Conservation (phyloP, 2,329 filamentous ascomycete species). For the Stachybotrys chlorohalonatus region DNA sequence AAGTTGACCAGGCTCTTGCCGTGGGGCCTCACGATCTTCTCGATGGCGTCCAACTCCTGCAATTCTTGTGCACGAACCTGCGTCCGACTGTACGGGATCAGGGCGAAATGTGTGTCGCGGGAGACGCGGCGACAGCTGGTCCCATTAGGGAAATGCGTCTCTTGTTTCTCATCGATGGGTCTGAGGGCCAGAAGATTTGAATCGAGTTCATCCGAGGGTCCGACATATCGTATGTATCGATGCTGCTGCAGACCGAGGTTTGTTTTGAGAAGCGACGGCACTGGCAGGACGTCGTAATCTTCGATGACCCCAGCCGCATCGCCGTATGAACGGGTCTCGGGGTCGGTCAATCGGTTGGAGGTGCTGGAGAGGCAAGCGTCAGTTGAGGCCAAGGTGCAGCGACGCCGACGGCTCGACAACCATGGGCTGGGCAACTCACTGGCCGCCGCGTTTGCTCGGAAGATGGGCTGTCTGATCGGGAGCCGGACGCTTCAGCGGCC, state of each 20-base stretch:
- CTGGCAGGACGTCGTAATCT: constrained; percentile 4
- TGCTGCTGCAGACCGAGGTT: constrained; percentile 7
- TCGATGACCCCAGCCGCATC: constrained; percentile 1
- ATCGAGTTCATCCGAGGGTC: constrained; percentile 4
- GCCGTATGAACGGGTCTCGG: background rate
- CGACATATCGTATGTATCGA: constrained; percentile 4
- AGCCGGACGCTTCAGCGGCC: background rate
- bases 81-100: constrained; percentile 12
- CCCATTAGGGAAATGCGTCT: constrained; percentile 3
- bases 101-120: constrained; percentile 19
- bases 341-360: background rate
- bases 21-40: constrained; percentile 48
- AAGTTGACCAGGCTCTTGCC: constrained; percentile 51
- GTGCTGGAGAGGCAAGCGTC: background rate
- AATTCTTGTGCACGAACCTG: constrained; percentile 5
- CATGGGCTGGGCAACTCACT: background rate
- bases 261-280: constrained; percentile 5
- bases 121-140: constrained; percentile 14
- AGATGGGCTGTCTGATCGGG: background rate
- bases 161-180: constrained; percentile 4
- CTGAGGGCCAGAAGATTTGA: constrained; percentile 3
- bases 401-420: too few relatives aligned
- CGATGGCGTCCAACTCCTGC: constrained; percentile 31
- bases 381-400: background rate
- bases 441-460: background rate